A percentile compares a stretch with the other conserved stretches of the same genome.
Evolutionary conservation across 495 filamentous ascomycete genomes (phyloP).

Genomic region (Aspergillus funiculosus): DNA sequence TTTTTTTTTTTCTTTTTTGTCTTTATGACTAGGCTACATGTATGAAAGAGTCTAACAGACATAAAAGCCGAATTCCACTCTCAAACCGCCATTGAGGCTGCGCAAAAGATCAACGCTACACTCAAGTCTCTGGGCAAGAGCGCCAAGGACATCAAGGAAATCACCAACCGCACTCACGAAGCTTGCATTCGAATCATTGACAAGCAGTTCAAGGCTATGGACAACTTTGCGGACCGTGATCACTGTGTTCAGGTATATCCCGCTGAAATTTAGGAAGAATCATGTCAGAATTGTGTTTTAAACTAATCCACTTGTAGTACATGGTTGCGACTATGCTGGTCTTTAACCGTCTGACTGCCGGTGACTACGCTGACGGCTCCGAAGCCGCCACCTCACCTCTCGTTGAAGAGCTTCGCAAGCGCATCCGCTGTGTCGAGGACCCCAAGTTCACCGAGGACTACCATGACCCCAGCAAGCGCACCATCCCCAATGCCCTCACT

Average conservation of each 20-base stretch:
- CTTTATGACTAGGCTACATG: background rate
- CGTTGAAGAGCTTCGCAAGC: constrained; percentile 81
- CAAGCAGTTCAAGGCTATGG: constrained; percentile 99
- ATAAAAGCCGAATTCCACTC: constrained; percentile 90
- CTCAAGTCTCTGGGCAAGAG: constrained; percentile 82
- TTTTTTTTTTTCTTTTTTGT: constrained; percentile 1
- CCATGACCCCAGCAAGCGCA: constrained; percentile 85
- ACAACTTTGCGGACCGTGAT: constrained; percentile 98
- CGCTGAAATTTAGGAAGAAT: background rate
- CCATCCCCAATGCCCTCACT: constrained; percentile 92
- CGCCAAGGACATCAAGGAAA: constrained; percentile 85
- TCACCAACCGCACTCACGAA: constrained; percentile 95
- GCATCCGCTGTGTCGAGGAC: constrained; percentile 94
- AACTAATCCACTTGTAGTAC: constrained; percentile 48
- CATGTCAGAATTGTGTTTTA: background rate
- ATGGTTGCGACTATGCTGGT: constrained; percentile 95
- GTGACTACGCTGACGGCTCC: constrained; percentile 84
- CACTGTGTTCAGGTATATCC: constrained; percentile 80
- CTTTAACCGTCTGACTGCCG: constrained; percentile 84
- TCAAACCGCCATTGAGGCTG: constrained; percentile 94
- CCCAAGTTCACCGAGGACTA: constrained; percentile 90
- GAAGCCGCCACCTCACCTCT: constrained; percentile 87
- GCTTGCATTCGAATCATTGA: constrained; percentile 98
- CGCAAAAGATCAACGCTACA: constrained; percentile 76
- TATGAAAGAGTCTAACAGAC: background rate